A percentile compares a stretch with the other conserved stretches of the same genome.
Evolutionary conservation across 768 basidiomycete genomes (phyloP).

Genomic region (Leucocoprinus leucothites): DNA sequence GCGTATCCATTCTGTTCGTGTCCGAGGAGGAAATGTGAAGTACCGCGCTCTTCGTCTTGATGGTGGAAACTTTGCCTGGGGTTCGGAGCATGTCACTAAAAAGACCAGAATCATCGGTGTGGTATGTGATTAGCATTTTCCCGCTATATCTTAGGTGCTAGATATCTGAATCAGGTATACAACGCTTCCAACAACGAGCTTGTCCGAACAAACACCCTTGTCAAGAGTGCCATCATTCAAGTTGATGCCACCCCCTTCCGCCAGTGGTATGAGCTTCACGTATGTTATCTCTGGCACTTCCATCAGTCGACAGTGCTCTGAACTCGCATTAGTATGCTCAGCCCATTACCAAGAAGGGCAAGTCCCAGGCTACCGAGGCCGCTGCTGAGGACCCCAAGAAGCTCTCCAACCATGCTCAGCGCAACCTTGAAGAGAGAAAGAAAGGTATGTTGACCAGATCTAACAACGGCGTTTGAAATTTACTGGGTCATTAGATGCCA

Average conservation of each 20-base stretch:
- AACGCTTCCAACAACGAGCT: conserved; percentile 99
- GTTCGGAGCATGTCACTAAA: conserved; percentile 86
- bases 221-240: conserved; percentile 96
- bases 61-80: conserved; percentile 98
- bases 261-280: conserved; percentile 99
- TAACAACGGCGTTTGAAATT: neutral
- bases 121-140: conserved; percentile 49
- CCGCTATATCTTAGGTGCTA: neutral
- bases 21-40: conserved; percentile 94
- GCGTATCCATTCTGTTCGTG: conserved; percentile 92
- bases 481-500: conserved; percentile 58
- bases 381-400: conserved; percentile 62
- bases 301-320: neutral
- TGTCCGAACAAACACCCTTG: conserved; percentile 98
- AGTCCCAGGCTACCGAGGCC: conserved; percentile 42
- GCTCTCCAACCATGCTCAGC: conserved; percentile 87
- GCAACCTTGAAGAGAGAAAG: conserved; percentile 84
- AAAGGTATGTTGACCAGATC: conserved; percentile 54
- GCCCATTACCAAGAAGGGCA: conserved; percentile 91
- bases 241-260: conserved; percentile 98
- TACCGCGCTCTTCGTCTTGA: conserved; percentile 96
- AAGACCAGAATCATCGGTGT: conserved; percentile 97
- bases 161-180: conserved; percentile 64
- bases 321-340: conserved; percentile 72
- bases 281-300: conserved; percentile 42